Evolutionary conservation across 2,329 filamentous ascomycete species (phyloP), one percentile per base, ranked within the genome.

Genomic region (Myriosclerotinia curreyana): DNA sequence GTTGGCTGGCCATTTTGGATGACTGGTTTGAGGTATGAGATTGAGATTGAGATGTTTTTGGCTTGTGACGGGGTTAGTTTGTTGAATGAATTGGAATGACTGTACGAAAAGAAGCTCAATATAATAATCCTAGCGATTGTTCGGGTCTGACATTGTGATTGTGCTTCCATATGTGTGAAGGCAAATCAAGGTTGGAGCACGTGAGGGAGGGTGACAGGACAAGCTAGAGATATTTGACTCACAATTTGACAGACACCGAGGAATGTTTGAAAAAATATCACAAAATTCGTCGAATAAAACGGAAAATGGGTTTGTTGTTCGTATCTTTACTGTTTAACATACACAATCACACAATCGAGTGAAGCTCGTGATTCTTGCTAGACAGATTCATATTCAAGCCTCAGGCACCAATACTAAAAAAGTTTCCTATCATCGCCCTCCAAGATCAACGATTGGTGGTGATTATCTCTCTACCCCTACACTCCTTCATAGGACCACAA

Each of bases 1-100:
- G 65, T 68, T 73, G 73, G 48, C 72, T 71, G 11, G 73, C 72
- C 73, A 74, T 74, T 48, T 55, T 65, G 66, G 64, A 48, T 59
- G 55, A 48, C 28, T 48, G 42, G 8, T 20, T 38, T n/a, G n/a
- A 8, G 8, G 5, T 14, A 6, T n/a, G 7, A 17, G 11, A 36
- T 22, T 7, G 7, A 12, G 20, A 46, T 58, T n/a, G n/a, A n/a
- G n/a, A n/a, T n/a, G n/a, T n/a, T 25, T 14, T 53, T 54, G 22
- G 28, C n/a, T 48, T 54, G 34, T 40, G 25, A 53, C 5, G 15
- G 31, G 25, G 28, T 58, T 20, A 58, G 55, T 48, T 36, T 11
- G 28, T 25, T 25, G 20, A 6, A 14, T 40, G 15, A 0, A 12
- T 11, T n/a, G 1, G 14, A 34, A 22, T 31, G 46, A 42, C 7